These are phyloP conservation scores for Hemileia vastatrix DNA, from an alignment of 1,284 basidiomycete species.

Conservation along the genomic window DNA sequence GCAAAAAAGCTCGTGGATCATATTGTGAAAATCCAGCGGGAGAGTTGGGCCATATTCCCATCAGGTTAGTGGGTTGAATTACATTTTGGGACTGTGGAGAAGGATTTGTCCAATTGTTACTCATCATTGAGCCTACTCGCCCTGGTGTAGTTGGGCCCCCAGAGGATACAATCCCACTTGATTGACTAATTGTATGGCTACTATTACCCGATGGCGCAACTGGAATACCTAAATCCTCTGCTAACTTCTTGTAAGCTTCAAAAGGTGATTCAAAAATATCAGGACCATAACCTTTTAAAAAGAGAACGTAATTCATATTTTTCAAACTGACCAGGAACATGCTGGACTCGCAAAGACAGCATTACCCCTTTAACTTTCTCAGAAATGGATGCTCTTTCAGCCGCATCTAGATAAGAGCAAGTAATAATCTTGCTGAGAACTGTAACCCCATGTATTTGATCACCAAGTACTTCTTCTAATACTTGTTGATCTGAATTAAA, in stretches of 20 bases:
- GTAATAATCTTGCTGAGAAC: conserved; percentile 88
- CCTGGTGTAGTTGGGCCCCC: no score
- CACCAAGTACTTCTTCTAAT: conserved; percentile 81
- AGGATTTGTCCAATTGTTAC: no score
- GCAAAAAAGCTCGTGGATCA: no score
- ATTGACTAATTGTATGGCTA: not conserved
- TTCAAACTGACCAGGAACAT: conserved; percentile 31
- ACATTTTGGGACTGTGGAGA: no score
- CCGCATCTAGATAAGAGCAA: conserved; percentile 65
- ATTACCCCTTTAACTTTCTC: conserved; percentile 48
- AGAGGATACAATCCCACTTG: no score
- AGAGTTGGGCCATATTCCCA: no score
- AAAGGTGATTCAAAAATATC: not conserved
- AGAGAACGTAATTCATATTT: not conserved
- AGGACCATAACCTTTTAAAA: not conserved
- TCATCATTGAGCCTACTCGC: no score
- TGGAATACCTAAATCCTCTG: conserved; percentile 10
- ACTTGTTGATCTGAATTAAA: conserved; percentile 69
- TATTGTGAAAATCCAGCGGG: no score
- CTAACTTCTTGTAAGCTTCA: conserved; percentile 14
- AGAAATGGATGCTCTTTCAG: conserved; percentile 59
- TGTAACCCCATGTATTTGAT: conserved; percentile 88
- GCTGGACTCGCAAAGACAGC: conserved; percentile 31
- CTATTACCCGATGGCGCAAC: not conserved
- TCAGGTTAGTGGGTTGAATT: no score